Evolutionary conservation across 202 grass and related monocot genomes (phyloP).

Genomic region (Bolboschoenoplectus hybrid): DNA sequence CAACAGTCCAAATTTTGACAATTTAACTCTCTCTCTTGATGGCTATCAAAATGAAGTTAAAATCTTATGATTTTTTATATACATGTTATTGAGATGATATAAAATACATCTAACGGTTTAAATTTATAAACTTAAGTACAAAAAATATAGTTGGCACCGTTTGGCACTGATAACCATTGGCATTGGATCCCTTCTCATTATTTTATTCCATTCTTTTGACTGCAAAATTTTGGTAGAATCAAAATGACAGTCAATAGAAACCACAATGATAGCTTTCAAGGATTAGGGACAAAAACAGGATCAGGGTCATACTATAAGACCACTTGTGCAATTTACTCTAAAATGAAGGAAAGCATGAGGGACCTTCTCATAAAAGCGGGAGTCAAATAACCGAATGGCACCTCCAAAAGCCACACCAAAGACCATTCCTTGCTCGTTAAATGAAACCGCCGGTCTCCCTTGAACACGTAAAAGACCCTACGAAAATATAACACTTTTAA

Average conservation of each 20-base stretch:
- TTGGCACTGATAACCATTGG: too few relatives aligned
- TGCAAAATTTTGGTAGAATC: background rate
- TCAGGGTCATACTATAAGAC: background rate
- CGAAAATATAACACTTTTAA: conserved; percentile 32
- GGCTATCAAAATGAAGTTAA: too few relatives aligned
- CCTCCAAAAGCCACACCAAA: conserved; percentile 88
- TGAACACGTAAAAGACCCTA: conserved; percentile 86
- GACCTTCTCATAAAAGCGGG: conserved; percentile 89
- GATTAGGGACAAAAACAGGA: background rate
- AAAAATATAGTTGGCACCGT: too few relatives aligned
- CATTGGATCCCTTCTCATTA: too few relatives aligned
- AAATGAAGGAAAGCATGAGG: background rate
- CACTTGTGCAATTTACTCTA: background rate
- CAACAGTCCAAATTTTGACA: too few relatives aligned
- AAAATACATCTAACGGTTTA: too few relatives aligned
- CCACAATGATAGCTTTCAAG: background rate
- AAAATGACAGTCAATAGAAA: background rate
- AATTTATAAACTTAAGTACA: too few relatives aligned
- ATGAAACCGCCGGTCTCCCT: conserved; percentile 93
- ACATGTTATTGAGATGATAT: too few relatives aligned
- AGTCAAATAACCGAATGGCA: conserved; percentile 81
- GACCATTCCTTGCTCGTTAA: conserved; percentile 89
- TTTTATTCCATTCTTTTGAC: background rate
- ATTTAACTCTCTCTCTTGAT: too few relatives aligned
- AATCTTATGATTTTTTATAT: too few relatives aligned